Conservation (phyloP, 257 asterid genomes). For the Verbascum thapsus region DNA sequence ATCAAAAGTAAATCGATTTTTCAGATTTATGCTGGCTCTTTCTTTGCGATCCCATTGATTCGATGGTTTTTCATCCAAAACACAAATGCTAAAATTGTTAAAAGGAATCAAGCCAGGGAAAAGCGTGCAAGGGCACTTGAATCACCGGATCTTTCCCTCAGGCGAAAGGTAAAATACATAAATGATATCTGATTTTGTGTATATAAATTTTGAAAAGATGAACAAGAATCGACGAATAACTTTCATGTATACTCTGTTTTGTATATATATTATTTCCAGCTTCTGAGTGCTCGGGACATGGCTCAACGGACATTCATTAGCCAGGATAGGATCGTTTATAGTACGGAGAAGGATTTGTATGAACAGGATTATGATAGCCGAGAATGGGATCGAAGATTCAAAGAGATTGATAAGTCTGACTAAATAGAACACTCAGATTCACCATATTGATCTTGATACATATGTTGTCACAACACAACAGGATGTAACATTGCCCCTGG, state of each 20-base stretch:
- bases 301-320: slow-evolving; percentile 85
- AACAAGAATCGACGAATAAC: too few species aligned
- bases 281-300: slow-evolving; percentile 94
- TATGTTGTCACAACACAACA: slow-evolving; percentile 6
- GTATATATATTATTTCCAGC: slow-evolving; percentile 39
- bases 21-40: slow-evolving; percentile 97
- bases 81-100: slow-evolving; percentile 62
- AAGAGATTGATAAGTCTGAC: slow-evolving; percentile 70
- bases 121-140: slow-evolving; percentile 67
- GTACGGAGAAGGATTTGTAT: slow-evolving; percentile 69
- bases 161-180: slow-evolving; percentile 67
- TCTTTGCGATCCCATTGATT: slow-evolving; percentile 83
- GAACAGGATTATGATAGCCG: slow-evolving; percentile 83
- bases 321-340: slow-evolving; percentile 81
- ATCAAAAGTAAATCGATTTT: slow-evolving; percentile 13
- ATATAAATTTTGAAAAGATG: too few species aligned
- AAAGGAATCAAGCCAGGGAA: slow-evolving; percentile 73
- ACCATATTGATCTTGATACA: neutral
- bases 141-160: slow-evolving; percentile 71
- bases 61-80: slow-evolving; percentile 75
- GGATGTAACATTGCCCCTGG: slow-evolving; percentile 13
- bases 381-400: slow-evolving; percentile 77
- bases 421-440: slow-evolving; percentile 14
- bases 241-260: slow-evolving; percentile 1
- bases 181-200: neutral